These are phyloP conservation scores for Pichia manshurica DNA, from an alignment of 805 yeast species.

Conservation along the genomic window DNA sequence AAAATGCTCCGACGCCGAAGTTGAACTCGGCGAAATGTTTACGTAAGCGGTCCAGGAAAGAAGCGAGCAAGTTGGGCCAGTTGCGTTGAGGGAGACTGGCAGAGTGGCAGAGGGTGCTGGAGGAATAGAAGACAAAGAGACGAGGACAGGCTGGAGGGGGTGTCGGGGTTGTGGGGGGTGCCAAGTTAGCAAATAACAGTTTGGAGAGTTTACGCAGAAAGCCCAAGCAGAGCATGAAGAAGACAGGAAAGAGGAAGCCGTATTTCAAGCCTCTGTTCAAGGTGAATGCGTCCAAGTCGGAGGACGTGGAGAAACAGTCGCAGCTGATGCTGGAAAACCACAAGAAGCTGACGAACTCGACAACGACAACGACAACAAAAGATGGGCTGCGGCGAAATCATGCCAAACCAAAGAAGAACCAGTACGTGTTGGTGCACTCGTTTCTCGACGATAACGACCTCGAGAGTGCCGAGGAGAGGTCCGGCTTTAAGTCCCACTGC, in stretches of 20 bases:
- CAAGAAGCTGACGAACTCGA: slow-evolving; percentile 16
- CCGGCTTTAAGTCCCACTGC: background rate
- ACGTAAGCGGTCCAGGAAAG: too few species aligned
- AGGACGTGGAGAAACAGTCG: slow-evolving; percentile 31
- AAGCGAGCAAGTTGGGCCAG: too few species aligned
- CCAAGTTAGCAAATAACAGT: too few species aligned
- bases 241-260: slow-evolving; percentile 1
- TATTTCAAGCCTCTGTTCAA: slow-evolving; percentile 7
- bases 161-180: too few species aligned
- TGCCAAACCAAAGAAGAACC: slow-evolving; percentile 26
- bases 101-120: too few species aligned
- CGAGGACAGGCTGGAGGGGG: too few species aligned
- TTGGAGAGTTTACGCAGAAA: too few species aligned
- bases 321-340: slow-evolving; percentile 26
- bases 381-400: slow-evolving; percentile 26
- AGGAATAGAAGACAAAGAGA: too few species aligned
- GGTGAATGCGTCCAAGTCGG: slow-evolving; percentile 22
- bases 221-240: slow-evolving; percentile 2
- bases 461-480: background rate
- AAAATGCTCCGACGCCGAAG: too few species aligned
- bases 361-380: slow-evolving; percentile 22
- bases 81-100: too few species aligned
- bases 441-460: background rate
- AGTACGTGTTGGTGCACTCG: slow-evolving; percentile 3
- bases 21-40: too few species aligned